Conservation (phyloP, 2,329 filamentous ascomycete species). For the Trichophaea hybrida region DNA sequence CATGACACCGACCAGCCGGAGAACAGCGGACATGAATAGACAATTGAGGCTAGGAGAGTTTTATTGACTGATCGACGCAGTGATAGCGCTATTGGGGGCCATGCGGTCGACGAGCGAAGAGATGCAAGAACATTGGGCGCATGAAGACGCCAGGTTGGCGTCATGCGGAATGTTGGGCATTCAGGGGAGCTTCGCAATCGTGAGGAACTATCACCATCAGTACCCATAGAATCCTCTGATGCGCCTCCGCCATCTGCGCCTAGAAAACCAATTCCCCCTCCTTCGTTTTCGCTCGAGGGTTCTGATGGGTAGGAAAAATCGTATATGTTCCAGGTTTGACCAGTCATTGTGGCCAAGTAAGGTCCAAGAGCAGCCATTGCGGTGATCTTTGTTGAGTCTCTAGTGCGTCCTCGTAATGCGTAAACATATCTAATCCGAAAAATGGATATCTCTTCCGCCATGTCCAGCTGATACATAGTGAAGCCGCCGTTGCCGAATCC, state of each 20-base stretch:
- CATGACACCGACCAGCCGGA: conserved; percentile 80
- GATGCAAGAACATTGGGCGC: conserved; percentile 50
- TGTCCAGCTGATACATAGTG: conserved; percentile 50
- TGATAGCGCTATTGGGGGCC: conserved; percentile 66
- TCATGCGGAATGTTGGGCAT: conserved; percentile 8
- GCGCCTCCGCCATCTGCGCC: neutral
- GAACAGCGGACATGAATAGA: conserved; percentile 66
- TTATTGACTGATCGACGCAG: conserved; percentile 48
- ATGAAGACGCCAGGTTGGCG: neutral
- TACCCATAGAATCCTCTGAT: neutral
- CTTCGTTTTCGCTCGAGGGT: neutral
- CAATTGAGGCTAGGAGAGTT: conserved; percentile 65
- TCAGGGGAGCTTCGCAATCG: neutral
- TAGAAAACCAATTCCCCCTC: neutral
- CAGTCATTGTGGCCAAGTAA: neutral
- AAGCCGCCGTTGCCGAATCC: conserved; percentile 62
- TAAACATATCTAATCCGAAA: neutral
- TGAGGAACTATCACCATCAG: neutral
- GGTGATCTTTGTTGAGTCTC: conserved; percentile 42
- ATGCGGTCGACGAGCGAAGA: conserved; percentile 64
- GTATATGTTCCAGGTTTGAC: conserved; percentile 2
- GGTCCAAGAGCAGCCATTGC: conserved; percentile 1
- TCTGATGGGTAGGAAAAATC: neutral
- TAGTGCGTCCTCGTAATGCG: conserved; percentile 32
- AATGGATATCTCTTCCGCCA: conserved; percentile 23